Base-by-base conservation (phyloP, 768 basidiomycete genomes). In the Lactarius vividus region DNA sequence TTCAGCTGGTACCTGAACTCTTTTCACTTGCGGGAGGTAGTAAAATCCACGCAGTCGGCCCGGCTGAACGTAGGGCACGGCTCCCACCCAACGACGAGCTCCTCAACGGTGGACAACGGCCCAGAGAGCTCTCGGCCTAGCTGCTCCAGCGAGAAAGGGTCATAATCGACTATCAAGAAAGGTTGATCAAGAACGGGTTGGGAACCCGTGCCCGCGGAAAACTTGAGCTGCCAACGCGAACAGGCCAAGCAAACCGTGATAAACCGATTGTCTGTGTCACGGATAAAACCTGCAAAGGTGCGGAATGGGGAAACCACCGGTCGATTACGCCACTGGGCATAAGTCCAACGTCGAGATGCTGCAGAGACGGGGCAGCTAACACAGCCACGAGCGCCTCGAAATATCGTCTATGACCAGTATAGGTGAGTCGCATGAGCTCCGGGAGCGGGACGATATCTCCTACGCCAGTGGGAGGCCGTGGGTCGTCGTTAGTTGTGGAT, bases 181-280 rank as follows among this genome's bases (percentile, higher is more conserved):
- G 26, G 49, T 2, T 11, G 10, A 4, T n/a, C 42, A 4, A 26
- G 16, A 33, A 23, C 20, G 26, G 16, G 13, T 58, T 13, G 7
- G 2, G 42, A 40, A 15, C 11, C 23, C 49, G 13, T 26, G 9
- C 26, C 49, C 13, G 15, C 13, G 4, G 9, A 37, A 6, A 61
- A n/a, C 18, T 1, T 5, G 9, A 40, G 42, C 18, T 0, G 26
- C 18, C 0, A 1, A 1, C 0, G 2, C 5, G 7, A 6, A 18
- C 13, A 29, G 7, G 15, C 2, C 31, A 60, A 11, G 15, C 26
- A 18, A 13, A 29, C 23, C 4, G 13, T 3, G 26, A 8, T 4
- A 29, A 16, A 44, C 7, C 16, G 33, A 29, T 11, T 37, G 4
- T 46, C 13, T 13, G 60, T 16, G 10, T 49, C 44, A 18, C 10